Evolutionary conservation across 2,329 filamentous ascomycete species (phyloP).

Genomic region (Davidsoniella neocaledoniae): DNA sequence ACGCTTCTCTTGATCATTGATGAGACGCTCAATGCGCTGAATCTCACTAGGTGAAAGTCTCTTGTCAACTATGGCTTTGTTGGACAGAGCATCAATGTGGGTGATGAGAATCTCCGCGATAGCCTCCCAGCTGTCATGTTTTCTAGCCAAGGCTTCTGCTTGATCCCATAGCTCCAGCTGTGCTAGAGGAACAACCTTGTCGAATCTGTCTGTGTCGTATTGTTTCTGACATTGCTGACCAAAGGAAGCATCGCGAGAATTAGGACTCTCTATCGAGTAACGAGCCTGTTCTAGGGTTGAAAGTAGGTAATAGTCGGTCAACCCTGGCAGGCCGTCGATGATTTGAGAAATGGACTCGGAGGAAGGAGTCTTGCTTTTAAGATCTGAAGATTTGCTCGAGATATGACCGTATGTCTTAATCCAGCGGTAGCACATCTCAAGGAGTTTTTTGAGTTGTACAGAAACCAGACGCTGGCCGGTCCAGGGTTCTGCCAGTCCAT

Average conservation of each 20-base stretch:
- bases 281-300: conserved; percentile 35
- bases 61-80: conserved; percentile 16
- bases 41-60: conserved; percentile 18
- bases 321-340: conserved; percentile 29
- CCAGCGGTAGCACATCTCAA: conserved; percentile 41
- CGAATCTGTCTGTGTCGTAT: conserved; percentile 33
- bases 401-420: conserved; percentile 27
- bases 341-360: conserved; percentile 27
- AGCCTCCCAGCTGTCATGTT: conserved; percentile 36
- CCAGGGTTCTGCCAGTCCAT: conserved; percentile 66
- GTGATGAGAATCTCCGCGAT: conserved; percentile 39
- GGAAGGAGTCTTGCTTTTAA: conserved; percentile 22
- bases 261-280: conserved; percentile 30
- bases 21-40: conserved; percentile 20
- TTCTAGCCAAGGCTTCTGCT: conserved; percentile 40
- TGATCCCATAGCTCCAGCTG: conserved; percentile 40
- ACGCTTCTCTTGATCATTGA: conserved; percentile 27
- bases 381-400: conserved; percentile 16
- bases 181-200: conserved; percentile 36
- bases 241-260: conserved; percentile 25
- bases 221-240: conserved; percentile 30
- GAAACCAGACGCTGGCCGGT: conserved; percentile 52
- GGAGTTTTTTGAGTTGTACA: conserved; percentile 43
- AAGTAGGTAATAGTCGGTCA: conserved; percentile 39
- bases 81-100: conserved; percentile 28